Conservation (phyloP, 2,329 filamentous ascomycete species). For the Pleurostoma richardsiae region DNA sequence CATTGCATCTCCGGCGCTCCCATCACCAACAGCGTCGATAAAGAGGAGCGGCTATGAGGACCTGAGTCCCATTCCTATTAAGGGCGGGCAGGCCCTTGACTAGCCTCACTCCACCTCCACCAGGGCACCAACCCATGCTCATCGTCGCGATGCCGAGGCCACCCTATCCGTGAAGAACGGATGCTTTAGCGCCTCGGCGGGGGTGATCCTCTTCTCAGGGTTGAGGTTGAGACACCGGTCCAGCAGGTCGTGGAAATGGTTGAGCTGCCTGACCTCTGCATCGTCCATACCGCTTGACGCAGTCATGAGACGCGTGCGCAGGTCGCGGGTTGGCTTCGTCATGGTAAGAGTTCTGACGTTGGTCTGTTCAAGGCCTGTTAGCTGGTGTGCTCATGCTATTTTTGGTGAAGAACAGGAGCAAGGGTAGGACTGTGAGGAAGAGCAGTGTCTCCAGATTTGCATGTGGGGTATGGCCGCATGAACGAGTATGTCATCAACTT, state of each 20-base stretch:
- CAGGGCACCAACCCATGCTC: neutral
- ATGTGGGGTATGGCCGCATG: neutral
- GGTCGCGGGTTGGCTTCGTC: slow-evolving; percentile 72
- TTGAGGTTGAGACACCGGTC: slow-evolving; percentile 87
- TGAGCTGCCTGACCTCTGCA: slow-evolving; percentile 69
- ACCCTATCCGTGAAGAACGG: slow-evolving; percentile 66
- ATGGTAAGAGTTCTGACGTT: slow-evolving; percentile 62
- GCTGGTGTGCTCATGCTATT: neutral
- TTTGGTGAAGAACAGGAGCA: neutral
- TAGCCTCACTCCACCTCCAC: neutral
- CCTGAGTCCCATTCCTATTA: too few relatives aligned
- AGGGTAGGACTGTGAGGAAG: neutral
- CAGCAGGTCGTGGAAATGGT: slow-evolving; percentile 79
- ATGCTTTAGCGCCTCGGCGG: slow-evolving; percentile 80
- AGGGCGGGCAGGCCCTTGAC: neutral
- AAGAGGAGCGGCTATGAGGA: too few relatives aligned
- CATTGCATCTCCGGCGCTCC: too few relatives aligned
- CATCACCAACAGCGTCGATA: too few relatives aligned
- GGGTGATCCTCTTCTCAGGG: slow-evolving; percentile 85
- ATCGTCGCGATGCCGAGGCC: slow-evolving; percentile 6
- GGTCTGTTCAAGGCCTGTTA: slow-evolving; percentile 41
- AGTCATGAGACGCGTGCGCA: slow-evolving; percentile 74
- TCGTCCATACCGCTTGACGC: slow-evolving; percentile 71
- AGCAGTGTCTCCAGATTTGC: neutral
- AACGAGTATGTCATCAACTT: too few relatives aligned